Base-by-base conservation (phyloP, 164 flowering plant genomes). In the Sedum album region DNA sequence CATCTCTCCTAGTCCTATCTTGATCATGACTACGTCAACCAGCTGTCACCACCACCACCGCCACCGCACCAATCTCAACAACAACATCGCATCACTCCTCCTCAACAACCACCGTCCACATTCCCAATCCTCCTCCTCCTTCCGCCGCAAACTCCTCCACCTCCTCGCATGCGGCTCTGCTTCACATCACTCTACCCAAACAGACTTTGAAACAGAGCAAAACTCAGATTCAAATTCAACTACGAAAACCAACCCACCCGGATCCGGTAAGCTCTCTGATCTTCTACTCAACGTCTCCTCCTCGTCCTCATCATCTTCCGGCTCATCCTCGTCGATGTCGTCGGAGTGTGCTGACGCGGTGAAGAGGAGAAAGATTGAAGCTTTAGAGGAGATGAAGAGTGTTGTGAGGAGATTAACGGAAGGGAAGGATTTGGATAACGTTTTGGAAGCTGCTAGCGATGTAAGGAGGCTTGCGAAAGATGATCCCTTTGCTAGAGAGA, bases 381-480 rank as follows among this genome's bases (percentile, higher is more conserved):
- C 70, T 17, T 74, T 87, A 68, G 90, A 85, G 69, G 88, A 79
- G 81, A 51, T 88, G 30, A 68, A 57, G 51, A 42, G 51, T 7
- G 71, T 39, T 20, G 71, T 68, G 6, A 21, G 67, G 30, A 42
- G 66, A 35, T 72, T 77, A 70, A 9, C 66, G 57, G 31, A 77
- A 66, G 66, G 84, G 76, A 14, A 84, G 72, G 20, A 83, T 70
- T 68, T 55, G 51, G 74, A 65, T 65, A 60, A 64, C 25, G 35
- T 69, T 28, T 11, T 39, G 26, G 71, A 25, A 20, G 83, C 78
- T 4, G 82, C 83, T 15, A 20, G 66, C 0, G 74, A 72, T 18
- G 89, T 91, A 57, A 81, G 97, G 74, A 69, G 78, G 80, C 74
- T 85, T 3, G 82, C 94, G 6, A 91, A 86, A 78, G 97, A 88